phyloP scores from a whole-genome alignment of 148 eudicot genomes.

The Camellia sinensis region DNA sequence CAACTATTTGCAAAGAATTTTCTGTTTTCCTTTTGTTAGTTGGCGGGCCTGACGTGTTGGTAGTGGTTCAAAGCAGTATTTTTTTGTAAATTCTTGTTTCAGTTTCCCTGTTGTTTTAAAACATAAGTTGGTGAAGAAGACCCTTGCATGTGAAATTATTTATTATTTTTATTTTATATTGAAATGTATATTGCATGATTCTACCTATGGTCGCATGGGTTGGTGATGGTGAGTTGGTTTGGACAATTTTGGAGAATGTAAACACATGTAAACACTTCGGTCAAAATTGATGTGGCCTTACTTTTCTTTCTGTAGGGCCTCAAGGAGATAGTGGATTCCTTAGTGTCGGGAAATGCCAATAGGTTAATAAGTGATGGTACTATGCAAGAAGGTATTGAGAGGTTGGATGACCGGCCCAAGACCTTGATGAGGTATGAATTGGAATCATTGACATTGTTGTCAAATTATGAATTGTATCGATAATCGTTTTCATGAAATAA shows the following conservation, averaged over 20 bases:
- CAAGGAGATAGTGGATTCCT: conserved; percentile 35
- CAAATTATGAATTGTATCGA: no score
- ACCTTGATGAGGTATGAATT: conserved; percentile 34
- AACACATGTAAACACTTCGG: background rate
- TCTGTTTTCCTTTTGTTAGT: background rate
- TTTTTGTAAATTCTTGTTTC: background rate
- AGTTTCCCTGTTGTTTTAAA: background rate
- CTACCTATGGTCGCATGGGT: background rate
- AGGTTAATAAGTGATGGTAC: conserved; percentile 29
- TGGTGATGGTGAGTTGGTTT: background rate
- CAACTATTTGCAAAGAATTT: background rate
- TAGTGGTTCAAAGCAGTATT: background rate
- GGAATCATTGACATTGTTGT: background rate
- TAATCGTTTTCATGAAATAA: no score
- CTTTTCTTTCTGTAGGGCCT: conserved; percentile 39
- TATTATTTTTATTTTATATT: no score
- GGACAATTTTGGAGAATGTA: background rate
- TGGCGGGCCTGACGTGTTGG: background rate
- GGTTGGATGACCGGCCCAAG: conserved; percentile 25
- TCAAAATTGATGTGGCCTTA: background rate
- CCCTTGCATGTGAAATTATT: no score
- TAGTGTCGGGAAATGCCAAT: conserved; percentile 22
- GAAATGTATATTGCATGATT: background rate
- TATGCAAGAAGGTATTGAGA: conserved; percentile 16
- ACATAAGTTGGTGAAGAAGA: background rate